Percentiles rank a stretch among this genome's conserved stretches.
phyloP scores from a whole-genome alignment of 2,329 filamentous ascomycete genomes.

The Alternaria sp. region DNA sequence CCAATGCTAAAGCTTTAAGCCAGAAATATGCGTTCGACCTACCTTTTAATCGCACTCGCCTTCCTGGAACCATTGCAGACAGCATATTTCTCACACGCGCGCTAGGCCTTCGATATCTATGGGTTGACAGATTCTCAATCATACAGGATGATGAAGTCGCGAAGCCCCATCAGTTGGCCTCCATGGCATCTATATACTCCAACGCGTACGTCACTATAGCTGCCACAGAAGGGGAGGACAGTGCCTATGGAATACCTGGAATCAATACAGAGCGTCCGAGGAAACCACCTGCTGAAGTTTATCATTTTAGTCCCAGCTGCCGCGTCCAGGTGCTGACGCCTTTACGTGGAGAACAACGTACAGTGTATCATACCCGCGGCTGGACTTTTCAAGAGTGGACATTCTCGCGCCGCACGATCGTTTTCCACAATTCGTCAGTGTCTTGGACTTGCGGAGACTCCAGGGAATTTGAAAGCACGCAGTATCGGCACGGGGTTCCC shows the following conservation, averaged over 20 bases:
- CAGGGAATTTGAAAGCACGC: rapidly evolving
- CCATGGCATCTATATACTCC: not conserved
- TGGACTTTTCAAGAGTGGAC: not conserved
- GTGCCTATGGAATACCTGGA: not conserved
- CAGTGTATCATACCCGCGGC: not conserved
- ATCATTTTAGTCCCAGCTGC: not conserved
- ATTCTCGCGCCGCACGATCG: not conserved
- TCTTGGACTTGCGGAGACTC: not conserved
- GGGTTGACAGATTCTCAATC: not conserved
- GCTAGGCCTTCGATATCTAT: not conserved
- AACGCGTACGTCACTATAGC: not conserved
- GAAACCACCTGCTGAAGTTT: not conserved
- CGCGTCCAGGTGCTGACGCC: not conserved
- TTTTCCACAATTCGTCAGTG: not conserved
- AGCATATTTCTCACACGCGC: not conserved
- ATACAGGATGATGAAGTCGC: not conserved
- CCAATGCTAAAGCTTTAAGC: not conserved
- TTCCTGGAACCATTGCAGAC: not conserved
- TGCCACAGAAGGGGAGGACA: not conserved
- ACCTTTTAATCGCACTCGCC: not conserved
- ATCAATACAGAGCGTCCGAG: not conserved
- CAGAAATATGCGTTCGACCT: not conserved
- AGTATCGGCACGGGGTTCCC: no score
- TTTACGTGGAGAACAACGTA: not conserved
- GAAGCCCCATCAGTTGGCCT: not conserved